Evolutionary conservation across 768 basidiomycete species (phyloP).

Genomic region (Ramaria sp.): DNA sequence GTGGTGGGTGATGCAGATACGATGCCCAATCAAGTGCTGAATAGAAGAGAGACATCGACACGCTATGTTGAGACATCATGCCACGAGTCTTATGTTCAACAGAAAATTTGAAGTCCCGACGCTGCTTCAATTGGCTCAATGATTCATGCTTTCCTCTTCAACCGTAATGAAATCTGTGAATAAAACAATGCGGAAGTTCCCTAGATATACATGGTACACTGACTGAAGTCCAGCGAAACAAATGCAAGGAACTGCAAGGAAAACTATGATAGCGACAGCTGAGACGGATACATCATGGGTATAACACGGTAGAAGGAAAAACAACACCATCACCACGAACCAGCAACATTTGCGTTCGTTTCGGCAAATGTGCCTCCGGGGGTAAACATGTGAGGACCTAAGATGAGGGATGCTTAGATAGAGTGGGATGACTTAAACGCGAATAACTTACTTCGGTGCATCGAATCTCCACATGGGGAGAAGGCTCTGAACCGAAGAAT

Average conservation of each 20-base stretch:
- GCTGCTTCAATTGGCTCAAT: too few species aligned
- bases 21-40: conserved; percentile 13
- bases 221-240: neutral
- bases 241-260: neutral
- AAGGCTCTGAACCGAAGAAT: conserved; percentile 81
- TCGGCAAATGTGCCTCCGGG: conserved; percentile 52
- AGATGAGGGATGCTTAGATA: neutral
- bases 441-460: conserved; percentile 47
- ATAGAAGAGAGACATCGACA: neutral
- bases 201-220: conserved; percentile 4
- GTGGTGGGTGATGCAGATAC: conserved; percentile 53
- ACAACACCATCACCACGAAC: conserved; percentile 80
- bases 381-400: conserved; percentile 67
- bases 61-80: neutral
- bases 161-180: neutral
- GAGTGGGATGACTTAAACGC: conserved; percentile 11
- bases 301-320: conserved; percentile 74
- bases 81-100: too few species aligned
- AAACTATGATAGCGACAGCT: conserved; percentile 2
- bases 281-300: conserved; percentile 32
- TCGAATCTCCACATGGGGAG: conserved; percentile 78
- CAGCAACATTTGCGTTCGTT: conserved; percentile 72
- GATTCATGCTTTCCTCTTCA: too few species aligned
- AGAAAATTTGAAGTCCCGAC: too few species aligned
- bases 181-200: neutral